Base-by-base conservation (phyloP, 495 filamentous ascomycete genomes). In the Penicillium manginii region DNA sequence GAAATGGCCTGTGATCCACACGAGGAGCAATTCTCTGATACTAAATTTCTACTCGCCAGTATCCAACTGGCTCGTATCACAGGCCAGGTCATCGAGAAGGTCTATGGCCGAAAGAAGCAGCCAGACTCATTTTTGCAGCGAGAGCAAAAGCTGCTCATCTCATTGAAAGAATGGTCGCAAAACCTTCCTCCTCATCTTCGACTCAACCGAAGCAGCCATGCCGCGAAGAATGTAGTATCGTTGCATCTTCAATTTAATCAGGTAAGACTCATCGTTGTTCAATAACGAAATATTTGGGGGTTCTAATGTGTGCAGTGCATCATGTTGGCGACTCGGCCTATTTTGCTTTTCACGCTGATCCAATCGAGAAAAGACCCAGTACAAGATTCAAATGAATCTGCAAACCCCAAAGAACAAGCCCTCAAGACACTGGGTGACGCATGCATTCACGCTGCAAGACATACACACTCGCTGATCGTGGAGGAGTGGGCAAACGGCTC, bases 401-500 rank as follows among this genome's bases (percentile, higher is more conserved):
- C 65, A n/a, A 60, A 61, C 23, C 29, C 55, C 3, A 65, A 59
- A 22, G 52, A 42, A 3, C 65, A 64, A 22, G 63, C 57, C 0
- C 31, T 68, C 4, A 62, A 66, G 33, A 69, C 71, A 1, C 56
- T 76, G 1, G 60, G 66, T 21, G 68, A 74, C 19, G 68, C 73
- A 21, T 76, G 73, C 57, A 69, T 69, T 22, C 62, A 70, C 19
- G 64, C 69, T 43, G 68, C 72, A 22, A 56, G 68, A 33, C 61
- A 73, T 51, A 68, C 62, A 0, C 60, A 71, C 60, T 60, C 57
- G 1, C 57, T 76, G 11, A 67, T 74, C n/a, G 57, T 68, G 29
- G 70, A 69, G 8, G 70, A 71, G n/a, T 76, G 73, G 72, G 61
- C 65, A 1, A 71, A 72, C 48, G 70, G 70, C 9, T 69, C 72